phyloP scores from a whole-genome alignment of 345 rosid species.

The Citropsis articulata region DNA sequence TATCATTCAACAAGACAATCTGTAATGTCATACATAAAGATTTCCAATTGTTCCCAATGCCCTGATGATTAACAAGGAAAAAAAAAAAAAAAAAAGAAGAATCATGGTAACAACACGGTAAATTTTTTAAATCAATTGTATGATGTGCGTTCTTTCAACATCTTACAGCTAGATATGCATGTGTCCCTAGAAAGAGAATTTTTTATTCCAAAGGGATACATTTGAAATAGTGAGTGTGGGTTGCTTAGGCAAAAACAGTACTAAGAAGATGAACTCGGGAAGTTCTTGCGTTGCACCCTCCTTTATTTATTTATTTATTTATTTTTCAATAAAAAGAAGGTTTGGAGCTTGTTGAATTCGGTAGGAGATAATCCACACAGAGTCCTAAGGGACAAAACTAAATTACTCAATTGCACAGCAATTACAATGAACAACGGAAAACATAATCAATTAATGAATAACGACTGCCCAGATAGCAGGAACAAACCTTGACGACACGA shows the following conservation, averaged over 20 bases:
- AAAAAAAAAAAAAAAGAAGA: not conserved
- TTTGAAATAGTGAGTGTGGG: too few relatives aligned
- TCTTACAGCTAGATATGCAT: too few relatives aligned
- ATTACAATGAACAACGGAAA: not conserved
- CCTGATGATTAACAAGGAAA: not conserved
- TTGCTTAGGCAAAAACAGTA: too few relatives aligned
- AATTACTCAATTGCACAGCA: not conserved
- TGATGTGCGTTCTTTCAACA: not conserved
- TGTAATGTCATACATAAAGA: not conserved
- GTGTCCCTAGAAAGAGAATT: too few relatives aligned
- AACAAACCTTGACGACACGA: not conserved
- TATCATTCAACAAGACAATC: not conserved
- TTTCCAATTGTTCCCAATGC: not conserved
- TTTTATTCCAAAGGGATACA: too few relatives aligned
- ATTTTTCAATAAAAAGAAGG: too few relatives aligned
- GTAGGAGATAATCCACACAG: not conserved
- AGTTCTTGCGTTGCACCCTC: too few relatives aligned
- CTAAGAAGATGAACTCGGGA: too few relatives aligned
- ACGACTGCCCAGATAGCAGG: not conserved
- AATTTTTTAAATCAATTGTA: not conserved
- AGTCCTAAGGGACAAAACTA: not conserved
- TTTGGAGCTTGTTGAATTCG: not conserved
- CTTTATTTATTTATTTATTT: accelerated
- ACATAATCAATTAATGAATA: not conserved
- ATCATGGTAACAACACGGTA: too few relatives aligned